Percentiles rank a stretch among this genome's conserved stretches.
phyloP scores from a whole-genome alignment of 2,329 filamentous ascomycete genomes.

The Lachnellula hyalina region DNA sequence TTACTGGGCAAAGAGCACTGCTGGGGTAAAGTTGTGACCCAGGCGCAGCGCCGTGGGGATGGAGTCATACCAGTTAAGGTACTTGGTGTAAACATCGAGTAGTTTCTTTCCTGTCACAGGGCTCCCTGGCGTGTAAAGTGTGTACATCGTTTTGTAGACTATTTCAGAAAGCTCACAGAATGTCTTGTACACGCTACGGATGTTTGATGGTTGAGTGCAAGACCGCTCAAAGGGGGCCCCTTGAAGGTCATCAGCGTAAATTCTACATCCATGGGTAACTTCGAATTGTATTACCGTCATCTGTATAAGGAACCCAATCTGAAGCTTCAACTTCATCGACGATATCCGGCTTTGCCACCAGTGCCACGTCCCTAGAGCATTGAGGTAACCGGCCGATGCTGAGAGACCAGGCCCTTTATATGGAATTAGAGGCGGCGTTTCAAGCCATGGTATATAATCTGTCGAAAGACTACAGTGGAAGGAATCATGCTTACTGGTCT shows the following conservation, averaged over 20 bases:
- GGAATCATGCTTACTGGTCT: conserved; percentile 56
- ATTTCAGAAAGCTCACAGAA: conserved; percentile 70
- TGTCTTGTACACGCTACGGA: conserved; percentile 62
- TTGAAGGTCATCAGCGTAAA: conserved; percentile 8
- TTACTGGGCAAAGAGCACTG: conserved; percentile 70
- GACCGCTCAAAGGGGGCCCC: conserved; percentile 47
- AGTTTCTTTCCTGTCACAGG: conserved; percentile 60
- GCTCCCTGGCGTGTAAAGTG: conserved; percentile 65
- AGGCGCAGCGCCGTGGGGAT: conserved; percentile 60
- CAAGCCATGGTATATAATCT: conserved; percentile 35
- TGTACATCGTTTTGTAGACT: conserved; percentile 53
- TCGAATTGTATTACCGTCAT: conserved; percentile 23
- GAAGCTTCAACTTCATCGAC: conserved; percentile 57
- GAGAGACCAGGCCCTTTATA: conserved; percentile 55
- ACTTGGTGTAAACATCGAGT: conserved; percentile 60
- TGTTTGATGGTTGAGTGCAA: conserved; percentile 61
- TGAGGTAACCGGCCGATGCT: conserved; percentile 57
- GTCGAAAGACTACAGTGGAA: conserved; percentile 48
- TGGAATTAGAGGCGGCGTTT: background rate
- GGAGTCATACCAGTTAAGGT: conserved; percentile 65
- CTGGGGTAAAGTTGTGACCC: conserved; percentile 65
- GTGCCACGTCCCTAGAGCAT: conserved; percentile 50
- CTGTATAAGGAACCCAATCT: conserved; percentile 37
- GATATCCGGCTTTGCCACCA: conserved; percentile 55
- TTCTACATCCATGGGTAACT: background rate